These are phyloP conservation scores for Colletotrichum sp. DNA, from an alignment of 2,329 filamentous ascomycete species.

Conservation along the genomic window DNA sequence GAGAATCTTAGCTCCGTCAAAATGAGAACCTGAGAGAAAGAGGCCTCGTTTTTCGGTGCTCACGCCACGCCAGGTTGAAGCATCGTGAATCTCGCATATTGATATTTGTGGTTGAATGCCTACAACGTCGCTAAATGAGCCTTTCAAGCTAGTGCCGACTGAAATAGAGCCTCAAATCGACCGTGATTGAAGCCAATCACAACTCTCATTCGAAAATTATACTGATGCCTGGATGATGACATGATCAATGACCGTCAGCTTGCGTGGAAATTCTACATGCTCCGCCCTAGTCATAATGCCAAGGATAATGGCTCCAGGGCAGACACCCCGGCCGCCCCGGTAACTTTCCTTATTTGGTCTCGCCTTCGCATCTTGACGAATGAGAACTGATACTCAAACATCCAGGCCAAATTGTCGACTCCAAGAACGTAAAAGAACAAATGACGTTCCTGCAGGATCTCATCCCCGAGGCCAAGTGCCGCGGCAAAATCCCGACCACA, in stretches of 20 bases:
- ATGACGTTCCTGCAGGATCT: neutral
- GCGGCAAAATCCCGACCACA: neutral
- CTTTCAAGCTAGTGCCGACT: neutral
- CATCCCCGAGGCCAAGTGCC: neutral
- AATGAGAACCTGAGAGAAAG: accelerated
- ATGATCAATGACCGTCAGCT: neutral
- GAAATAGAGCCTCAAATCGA: neutral
- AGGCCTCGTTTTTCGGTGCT: accelerated
- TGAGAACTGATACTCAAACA: neutral
- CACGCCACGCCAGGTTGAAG: accelerated
- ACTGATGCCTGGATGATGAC: neutral
- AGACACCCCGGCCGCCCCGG: neutral
- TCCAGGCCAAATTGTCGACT: neutral
- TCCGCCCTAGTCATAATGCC: neutral
- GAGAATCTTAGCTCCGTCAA: neutral
- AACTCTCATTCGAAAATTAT: neutral
- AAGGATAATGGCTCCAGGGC: neutral
- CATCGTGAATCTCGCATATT: neutral
- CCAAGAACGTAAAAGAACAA: neutral
- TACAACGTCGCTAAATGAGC: neutral
- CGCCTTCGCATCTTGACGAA: neutral
- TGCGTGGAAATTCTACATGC: accelerated
- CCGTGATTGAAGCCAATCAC: neutral
- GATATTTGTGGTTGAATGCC: neutral
- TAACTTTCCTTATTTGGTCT: neutral